phyloP scores from a whole-genome alignment of 169 alveolate species.

The Plasmodium knowlesi region DNA sequence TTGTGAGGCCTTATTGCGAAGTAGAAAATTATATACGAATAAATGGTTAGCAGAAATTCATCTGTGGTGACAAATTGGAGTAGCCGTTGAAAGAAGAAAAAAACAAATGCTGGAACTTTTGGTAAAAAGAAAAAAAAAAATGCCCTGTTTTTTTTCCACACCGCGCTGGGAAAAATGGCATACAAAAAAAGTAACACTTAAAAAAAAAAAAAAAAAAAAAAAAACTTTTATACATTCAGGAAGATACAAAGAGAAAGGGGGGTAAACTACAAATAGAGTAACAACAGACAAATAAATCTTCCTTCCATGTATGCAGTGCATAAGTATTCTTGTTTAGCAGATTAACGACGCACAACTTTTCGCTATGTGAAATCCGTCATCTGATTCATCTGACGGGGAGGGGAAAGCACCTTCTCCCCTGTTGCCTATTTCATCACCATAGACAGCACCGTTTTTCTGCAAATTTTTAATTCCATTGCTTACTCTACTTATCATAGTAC shows the following conservation, averaged over 20 bases:
- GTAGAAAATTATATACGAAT: neutral
- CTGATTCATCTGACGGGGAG: neutral
- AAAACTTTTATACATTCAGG: neutral
- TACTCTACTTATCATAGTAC: constrained; percentile 30
- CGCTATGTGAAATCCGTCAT: neutral
- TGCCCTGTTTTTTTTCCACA: neutral
- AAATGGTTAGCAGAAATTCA: neutral
- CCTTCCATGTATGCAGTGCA: neutral
- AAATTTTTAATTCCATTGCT: neutral
- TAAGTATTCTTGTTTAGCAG: neutral
- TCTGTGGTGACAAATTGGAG: neutral
- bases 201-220: neutral
- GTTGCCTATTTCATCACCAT: neutral
- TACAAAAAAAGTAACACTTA: neutral
- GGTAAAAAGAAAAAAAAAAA: neutral
- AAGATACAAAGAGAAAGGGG: neutral
- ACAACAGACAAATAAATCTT: neutral
- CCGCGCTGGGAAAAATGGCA: neutral
- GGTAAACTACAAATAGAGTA: neutral
- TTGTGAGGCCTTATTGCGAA: neutral
- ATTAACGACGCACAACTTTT: neutral
- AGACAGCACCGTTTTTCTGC: neutral
- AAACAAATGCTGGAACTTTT: neutral
- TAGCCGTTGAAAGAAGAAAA: neutral
- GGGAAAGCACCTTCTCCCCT: neutral